Conservation (phyloP, 2,329 filamentous ascomycete genomes). For the Ceratocystis eucalypticola region DNA sequence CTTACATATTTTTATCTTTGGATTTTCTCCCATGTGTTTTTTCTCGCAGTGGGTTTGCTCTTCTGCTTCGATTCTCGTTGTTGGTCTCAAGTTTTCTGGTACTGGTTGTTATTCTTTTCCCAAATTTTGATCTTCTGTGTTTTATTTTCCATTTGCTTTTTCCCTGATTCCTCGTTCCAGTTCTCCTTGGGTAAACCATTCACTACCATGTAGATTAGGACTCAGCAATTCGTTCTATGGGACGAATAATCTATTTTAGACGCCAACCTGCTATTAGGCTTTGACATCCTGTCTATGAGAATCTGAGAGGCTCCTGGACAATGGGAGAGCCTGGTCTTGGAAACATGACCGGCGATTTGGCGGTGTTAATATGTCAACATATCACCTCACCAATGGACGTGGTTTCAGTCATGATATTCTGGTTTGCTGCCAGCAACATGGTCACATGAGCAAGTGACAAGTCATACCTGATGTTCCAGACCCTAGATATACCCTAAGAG, state of each 20-base stretch:
- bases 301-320: no score
- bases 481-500: background rate
- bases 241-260: no score
- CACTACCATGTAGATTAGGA: background rate
- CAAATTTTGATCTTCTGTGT: background rate
- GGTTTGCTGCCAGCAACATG: no score
- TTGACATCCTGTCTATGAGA: no score
- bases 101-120: background rate
- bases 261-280: no score
- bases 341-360: no score
- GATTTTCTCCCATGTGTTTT: background rate
- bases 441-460: background rate
- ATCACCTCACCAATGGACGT: no score
- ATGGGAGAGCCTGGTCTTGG: no score
- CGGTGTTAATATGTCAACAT: no score
- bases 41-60: background rate
- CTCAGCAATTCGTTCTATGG: no score
- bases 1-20: slow-evolving; percentile 3
- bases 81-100: background rate
- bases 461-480: background rate
- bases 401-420: no score
- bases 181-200: background rate
- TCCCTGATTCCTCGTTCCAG: background rate
- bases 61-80: background rate
- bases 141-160: background rate